phyloP scores from a whole-genome alignment of 2,329 filamentous ascomycete genomes.

The Cladobotryum mycophilum region DNA sequence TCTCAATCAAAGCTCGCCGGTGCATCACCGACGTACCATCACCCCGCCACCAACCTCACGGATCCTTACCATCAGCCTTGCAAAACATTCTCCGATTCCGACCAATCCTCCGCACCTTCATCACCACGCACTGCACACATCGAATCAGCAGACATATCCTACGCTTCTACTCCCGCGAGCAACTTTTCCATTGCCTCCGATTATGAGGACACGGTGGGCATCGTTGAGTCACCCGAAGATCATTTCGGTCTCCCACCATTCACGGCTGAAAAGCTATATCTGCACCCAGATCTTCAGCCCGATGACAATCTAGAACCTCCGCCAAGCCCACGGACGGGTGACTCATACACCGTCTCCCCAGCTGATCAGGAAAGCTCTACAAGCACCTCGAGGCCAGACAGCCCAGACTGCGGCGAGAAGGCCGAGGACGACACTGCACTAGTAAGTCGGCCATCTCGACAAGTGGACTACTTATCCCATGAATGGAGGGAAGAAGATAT shows the following conservation, averaged over 20 bases:
- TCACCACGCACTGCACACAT: slow-evolving; percentile 47
- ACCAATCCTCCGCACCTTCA: slow-evolving; percentile 48
- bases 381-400: slow-evolving; percentile 50
- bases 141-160: slow-evolving; percentile 51
- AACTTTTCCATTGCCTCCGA: slow-evolving; percentile 56
- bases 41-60: slow-evolving; percentile 41
- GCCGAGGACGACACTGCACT: slow-evolving; percentile 77
- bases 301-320: slow-evolving; percentile 43
- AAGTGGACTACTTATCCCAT: slow-evolving; percentile 94
- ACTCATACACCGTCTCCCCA: slow-evolving; percentile 47
- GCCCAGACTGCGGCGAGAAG: slow-evolving; percentile 49
- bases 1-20: slow-evolving; percentile 53
- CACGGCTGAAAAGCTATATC: slow-evolving; percentile 40
- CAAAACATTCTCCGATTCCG: slow-evolving; percentile 40
- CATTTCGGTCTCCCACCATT: slow-evolving; percentile 41
- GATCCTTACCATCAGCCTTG: slow-evolving; percentile 40
- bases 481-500: slow-evolving; percentile 95
- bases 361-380: slow-evolving; percentile 47
- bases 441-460: slow-evolving; percentile 67
- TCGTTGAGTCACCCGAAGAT: slow-evolving; percentile 40
- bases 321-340: slow-evolving; percentile 42
- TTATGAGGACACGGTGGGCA: slow-evolving; percentile 42
- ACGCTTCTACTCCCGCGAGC: slow-evolving; percentile 56
- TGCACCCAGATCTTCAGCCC: slow-evolving; percentile 24
- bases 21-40: slow-evolving; percentile 35